These are phyloP conservation scores for Cladophialophora carrionii DNA, from an alignment of 2,329 filamentous ascomycete genomes.

Conservation along the genomic window DNA sequence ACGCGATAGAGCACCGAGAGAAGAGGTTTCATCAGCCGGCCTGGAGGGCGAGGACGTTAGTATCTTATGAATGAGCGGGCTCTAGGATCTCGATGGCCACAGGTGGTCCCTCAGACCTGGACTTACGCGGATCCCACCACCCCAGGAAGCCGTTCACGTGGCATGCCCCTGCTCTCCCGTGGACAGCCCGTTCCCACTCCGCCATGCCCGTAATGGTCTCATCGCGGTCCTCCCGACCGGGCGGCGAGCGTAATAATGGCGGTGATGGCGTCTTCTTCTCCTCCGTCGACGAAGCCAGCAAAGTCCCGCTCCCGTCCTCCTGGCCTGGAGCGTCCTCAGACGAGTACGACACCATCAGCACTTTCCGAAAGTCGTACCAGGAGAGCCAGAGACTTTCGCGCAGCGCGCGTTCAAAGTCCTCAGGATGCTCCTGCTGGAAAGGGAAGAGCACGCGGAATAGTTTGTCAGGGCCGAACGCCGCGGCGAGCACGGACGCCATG, in stretches of 20 bases:
- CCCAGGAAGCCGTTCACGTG: conserved; percentile 20
- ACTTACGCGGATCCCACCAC: conserved; percentile 33
- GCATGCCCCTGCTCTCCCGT: conserved; percentile 13
- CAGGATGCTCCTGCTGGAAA: conserved; percentile 22
- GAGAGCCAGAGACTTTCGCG: conserved; percentile 17
- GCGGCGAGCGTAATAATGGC: not conserved
- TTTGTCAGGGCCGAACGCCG: conserved; percentile 25
- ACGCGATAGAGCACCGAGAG: conserved; percentile 13
- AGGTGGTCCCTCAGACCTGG: too few relatives aligned
- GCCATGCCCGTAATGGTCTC: conserved; percentile 26
- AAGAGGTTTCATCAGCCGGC: conserved; percentile 16
- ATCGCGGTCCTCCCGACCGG: not conserved
- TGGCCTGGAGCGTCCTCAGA: too few relatives aligned
- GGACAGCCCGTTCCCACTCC: conserved; percentile 25
- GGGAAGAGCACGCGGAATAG: conserved; percentile 29
- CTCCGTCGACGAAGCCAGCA: not conserved
- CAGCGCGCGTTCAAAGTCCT: conserved; percentile 21
- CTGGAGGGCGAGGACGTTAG: not conserved
- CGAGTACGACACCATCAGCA: conserved; percentile 25
- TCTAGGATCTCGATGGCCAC: too few relatives aligned
- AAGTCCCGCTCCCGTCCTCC: not conserved
- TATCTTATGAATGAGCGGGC: not conserved
- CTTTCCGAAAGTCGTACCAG: conserved; percentile 29
- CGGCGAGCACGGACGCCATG: conserved; percentile 29
- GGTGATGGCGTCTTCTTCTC: not conserved